These are phyloP conservation scores for Aureobasidium vineae DNA, from an alignment of 2,329 filamentous ascomycete genomes.

Conservation along the genomic window DNA sequence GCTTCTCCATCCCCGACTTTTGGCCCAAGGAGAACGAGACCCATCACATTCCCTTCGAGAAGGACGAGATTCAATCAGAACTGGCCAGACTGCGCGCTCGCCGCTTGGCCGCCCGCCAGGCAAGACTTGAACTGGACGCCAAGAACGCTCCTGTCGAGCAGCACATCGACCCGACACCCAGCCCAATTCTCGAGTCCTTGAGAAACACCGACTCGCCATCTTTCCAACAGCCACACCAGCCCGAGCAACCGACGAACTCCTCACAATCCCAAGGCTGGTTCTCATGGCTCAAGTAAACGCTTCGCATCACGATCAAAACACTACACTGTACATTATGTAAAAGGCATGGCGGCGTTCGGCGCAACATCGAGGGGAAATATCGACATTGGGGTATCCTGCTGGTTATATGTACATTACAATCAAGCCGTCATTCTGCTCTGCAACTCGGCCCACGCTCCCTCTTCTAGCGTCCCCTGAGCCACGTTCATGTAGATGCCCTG, in stretches of 20 bases:
- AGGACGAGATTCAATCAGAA: constrained; percentile 80
- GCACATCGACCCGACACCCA: not conserved
- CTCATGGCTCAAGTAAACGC: constrained; percentile 27
- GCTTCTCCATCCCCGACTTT: constrained; percentile 86
- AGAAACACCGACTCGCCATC: constrained; percentile 1
- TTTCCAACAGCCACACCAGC: not conserved
- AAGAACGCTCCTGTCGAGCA: not conserved
- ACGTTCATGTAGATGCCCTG: constrained; percentile 77
- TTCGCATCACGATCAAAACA: not conserved
- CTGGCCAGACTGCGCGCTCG: constrained; percentile 65
- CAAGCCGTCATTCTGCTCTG: constrained; percentile 38
- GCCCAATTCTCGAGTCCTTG: constrained; percentile 15
- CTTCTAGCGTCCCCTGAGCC: constrained; percentile 40
- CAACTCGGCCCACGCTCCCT: constrained; percentile 43
- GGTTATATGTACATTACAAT: constrained; percentile 28
- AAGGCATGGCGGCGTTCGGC: not conserved
- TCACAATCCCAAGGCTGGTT: constrained; percentile 27
- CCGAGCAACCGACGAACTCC: constrained; percentile 3
- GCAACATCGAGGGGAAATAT: constrained; percentile 5
- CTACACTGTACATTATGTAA: constrained; percentile 15
- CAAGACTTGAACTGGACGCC: constrained; percentile 45
- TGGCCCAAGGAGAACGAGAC: constrained; percentile 83
- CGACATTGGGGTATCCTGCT: constrained; percentile 31
- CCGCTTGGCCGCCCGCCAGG: constrained; percentile 49
- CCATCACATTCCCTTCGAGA: constrained; percentile 72